Evolutionary conservation across 1,284 basidiomycete genomes (phyloP).

Genomic region (Ustilago bromivora): DNA sequence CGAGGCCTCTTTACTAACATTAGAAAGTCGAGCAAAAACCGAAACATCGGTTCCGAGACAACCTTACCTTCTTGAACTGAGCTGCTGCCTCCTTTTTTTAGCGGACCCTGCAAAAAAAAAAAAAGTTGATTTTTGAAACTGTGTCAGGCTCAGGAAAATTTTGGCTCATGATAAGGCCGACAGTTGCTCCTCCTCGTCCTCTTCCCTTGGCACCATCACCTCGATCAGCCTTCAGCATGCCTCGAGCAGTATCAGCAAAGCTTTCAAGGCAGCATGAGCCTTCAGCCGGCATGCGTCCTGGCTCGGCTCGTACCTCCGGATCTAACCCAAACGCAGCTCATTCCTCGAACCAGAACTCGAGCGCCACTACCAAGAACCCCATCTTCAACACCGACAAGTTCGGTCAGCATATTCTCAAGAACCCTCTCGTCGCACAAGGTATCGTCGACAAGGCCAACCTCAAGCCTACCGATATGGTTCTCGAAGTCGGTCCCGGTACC

Average conservation of each 20-base stretch:
- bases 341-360: conserved; percentile 64
- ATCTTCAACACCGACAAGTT: conserved; percentile 85
- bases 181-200: not conserved
- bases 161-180: conserved; percentile 9
- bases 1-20: conserved; percentile 5
- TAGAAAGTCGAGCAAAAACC: not conserved
- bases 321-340: conserved; percentile 28
- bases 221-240: conserved; percentile 75
- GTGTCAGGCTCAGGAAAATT: conserved; percentile 14
- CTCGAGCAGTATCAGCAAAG: conserved; percentile 86
- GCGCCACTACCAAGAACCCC: conserved; percentile 67
- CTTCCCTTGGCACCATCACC: conserved; percentile 17
- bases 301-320: conserved; percentile 72
- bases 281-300: conserved; percentile 74
- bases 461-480: conserved; percentile 92
- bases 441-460: conserved; percentile 81
- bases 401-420: conserved; percentile 97
- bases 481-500: conserved; percentile 98
- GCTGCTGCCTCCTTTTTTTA: not conserved
- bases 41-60: conserved; percentile 10
- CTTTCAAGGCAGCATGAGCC: conserved; percentile 82
- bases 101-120: not conserved
- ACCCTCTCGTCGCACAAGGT: conserved; percentile 85
- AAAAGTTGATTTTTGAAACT: not conserved
- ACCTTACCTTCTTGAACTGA: not conserved